Base-by-base conservation (phyloP, 2,329 filamentous ascomycete genomes). In the Aspergillus pseudoglaucus region DNA sequence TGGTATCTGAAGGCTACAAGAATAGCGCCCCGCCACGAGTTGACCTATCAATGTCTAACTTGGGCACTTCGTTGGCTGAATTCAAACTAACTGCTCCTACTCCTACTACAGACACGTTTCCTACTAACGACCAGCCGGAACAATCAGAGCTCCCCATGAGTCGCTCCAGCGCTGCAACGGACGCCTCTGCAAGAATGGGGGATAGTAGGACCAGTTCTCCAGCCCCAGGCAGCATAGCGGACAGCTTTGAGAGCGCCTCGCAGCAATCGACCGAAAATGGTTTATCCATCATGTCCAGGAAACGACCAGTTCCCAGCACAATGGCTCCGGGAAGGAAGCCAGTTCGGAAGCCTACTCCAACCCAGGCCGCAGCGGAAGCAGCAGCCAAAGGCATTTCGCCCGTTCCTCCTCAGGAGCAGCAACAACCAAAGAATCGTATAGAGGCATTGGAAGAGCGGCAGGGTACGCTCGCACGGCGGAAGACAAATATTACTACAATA, bases 401-500 rank as follows among this genome's bases (percentile, higher is more conserved):
- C 20, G 75, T 80, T 8, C 83, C 84, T 1, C 78, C 80, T 3
- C 83, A 87, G 63, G 64, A 76, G 17, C 72, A 77, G 50, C 74
- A 80, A 2, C 74, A 78, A 32, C 37, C 37, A 10, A 39, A 39
- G 17, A 83, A 85, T 61, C 83, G 84, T 23, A 80, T 91, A 14
- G 77, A 81, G 8, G 75, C 78, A 51, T 75, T 93, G 20, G 80
- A 85, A 59, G 80, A 83, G 4, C 79, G 81, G 58, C 78, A 87
- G 25, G 75, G 82, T 38, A 77, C 79, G 43, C 76, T 93, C 6
- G 73, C 75, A 1, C 82, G 86, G 60, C 81, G 87, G 40, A 81
- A 84, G 47, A 74, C 78, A 51, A 91, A 90, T 67, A 81, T 91
- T 59, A 78, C 81, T 61, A 82, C 77, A 20, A 82, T 85, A 52